Base-by-base conservation (phyloP, 768 basidiomycete species). In the Kwoniella mangroviensis region DNA sequence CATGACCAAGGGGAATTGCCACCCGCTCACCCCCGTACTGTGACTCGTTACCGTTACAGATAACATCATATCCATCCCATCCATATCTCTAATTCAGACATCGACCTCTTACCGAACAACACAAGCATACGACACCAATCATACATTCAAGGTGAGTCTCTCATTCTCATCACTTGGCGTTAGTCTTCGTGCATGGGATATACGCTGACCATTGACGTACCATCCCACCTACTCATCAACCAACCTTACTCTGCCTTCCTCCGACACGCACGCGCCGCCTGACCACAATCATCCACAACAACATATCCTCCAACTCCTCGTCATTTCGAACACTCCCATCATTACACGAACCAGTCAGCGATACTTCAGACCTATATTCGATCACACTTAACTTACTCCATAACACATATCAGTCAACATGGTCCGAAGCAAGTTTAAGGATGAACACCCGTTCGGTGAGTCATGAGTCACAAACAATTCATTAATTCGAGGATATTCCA, bases 371-470 rank as follows among this genome's bases (percentile, higher is more conserved):
- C 58, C 15, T 34, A 17, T 7, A 34, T 43, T 26, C 40, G 13
- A 22, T 1, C 41, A 41, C 45, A 62, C 45, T 6, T 43, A 28
- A 17, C 11, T 61, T 40, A 41, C 59, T 34, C 34, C n/a, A n/a
- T 34, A 62, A 42, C 45, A 22, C 45, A 13, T 13, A 67, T 64
- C 63, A 70, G 55, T 13, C 73, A 74, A 10, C 5, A 84, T 84
- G 83, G 81, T 81, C 59, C 74, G 83, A 66, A 81, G 81, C 69
- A 84, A 84, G 79, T 84, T 84, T 80, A 83, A 83, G 90, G 96
- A 98, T 85, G 96, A 98, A 85, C 96, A 99, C 84, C 93, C 93
- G 72, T 98, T 98, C 83, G 96, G 96, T 96, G 63, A 78, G 90
- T 86, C 52, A 59, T 34, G 34, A 34, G 34, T 34, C 1, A 34